Base-by-base conservation (phyloP, 768 basidiomycete species). In the Boletus rubescentipes region DNA sequence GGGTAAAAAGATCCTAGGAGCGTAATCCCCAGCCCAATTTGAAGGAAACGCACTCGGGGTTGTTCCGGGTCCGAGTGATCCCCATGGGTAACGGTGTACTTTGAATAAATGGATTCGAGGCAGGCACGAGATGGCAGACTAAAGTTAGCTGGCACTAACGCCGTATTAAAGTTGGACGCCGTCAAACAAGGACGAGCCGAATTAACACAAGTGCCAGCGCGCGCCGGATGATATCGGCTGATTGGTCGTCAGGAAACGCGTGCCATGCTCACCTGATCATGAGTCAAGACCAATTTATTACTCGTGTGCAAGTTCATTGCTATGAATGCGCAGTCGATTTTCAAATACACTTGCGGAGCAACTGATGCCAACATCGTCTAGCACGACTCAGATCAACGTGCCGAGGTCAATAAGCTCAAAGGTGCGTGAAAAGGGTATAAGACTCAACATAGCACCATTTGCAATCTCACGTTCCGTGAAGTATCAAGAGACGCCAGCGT, bases 371-470 rank as follows among this genome's bases (percentile, higher is more conserved):
- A 32, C 14, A 35, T 34, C 31, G 20, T 29, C 54, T 53, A 46
- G 26, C 8, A 41, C 26, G 15, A 38, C 63, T 51, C 65, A 45
- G 54, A 63, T 62, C 63, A 67, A 62, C 11, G 51, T 59, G 59
- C 53, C 61, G 51, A 43, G 53, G 59, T 68, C 58, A 68, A 59
- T 54, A 47, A 49, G 58, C 52, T 49, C 64, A 15, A 54, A 14
- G 9, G 38, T 30, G 46, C 35, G 34, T 18, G 18, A 57, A 56
- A 61, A 57, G 38, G 30, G 54, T 65, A 37, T n/a, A 55, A 9
- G 47, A 69, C 67, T 71, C 61, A 69, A 61, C 68, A 49, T 51
- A 21, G 21, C 36, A 51, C 16, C n/a, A 21, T 36, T 45, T 30
- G 11, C 26, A 12, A 42, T 42, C 41, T 53, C 47, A 57, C 30